These are phyloP conservation scores for Cymbopogon flexuosus DNA, from an alignment of 202 grass and related monocot genomes.

Conservation along the genomic window DNA sequence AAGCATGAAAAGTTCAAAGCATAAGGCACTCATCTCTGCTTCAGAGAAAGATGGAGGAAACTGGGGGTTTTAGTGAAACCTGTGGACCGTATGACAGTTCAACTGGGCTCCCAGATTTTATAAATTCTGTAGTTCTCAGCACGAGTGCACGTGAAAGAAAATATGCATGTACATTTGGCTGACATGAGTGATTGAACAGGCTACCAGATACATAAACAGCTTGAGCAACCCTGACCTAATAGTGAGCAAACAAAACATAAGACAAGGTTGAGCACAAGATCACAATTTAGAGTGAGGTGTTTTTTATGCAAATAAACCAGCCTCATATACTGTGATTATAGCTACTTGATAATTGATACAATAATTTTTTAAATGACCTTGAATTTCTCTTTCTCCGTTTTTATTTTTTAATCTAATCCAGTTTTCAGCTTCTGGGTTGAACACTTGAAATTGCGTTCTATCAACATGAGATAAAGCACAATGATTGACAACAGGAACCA, in stretches of 20 bases:
- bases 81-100: conserved; percentile 94
- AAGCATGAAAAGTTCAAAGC: not conserved
- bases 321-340: not conserved
- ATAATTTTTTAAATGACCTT: not conserved
- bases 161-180: conserved; percentile 74
- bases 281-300: not conserved
- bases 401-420: not conserved
- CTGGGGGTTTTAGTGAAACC: conserved; percentile 31
- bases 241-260: conserved; percentile 32
- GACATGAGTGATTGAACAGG: conserved; percentile 88
- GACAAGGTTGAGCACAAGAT: conserved; percentile 12
- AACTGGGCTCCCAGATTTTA: conserved; percentile 59
- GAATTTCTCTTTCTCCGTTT: not conserved
- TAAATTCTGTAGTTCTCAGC: conserved; percentile 64
- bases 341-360: conserved; percentile 20
- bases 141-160: conserved; percentile 79
- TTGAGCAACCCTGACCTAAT: conserved; percentile 75
- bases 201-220: conserved; percentile 82
- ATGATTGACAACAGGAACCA: conserved; percentile 3
- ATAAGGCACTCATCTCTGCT: not conserved
- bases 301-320: not conserved
- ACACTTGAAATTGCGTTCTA: not conserved
- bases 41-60: not conserved
- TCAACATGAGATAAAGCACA: not conserved
- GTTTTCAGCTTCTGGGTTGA: not conserved